Percentiles rank a stretch among this genome's conserved stretches.
Evolutionary conservation across 2,329 filamentous ascomycete genomes (phyloP).

Genomic region (Aspergillus viridinutans): DNA sequence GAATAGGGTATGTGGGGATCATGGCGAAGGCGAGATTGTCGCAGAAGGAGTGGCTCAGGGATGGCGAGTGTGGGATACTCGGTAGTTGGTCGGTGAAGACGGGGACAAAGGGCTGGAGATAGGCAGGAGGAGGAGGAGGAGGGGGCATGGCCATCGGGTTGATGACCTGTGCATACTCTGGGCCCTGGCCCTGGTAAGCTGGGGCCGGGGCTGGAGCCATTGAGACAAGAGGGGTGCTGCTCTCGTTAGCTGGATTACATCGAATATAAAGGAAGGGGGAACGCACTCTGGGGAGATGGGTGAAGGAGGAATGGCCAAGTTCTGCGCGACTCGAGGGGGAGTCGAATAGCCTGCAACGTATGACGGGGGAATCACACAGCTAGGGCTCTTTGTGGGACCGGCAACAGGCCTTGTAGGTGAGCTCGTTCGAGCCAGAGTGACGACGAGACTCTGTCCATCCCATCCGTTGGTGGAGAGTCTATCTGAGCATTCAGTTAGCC

Average conservation of each 20-base stretch:
- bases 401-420: conserved; percentile 40
- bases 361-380: conserved; percentile 21
- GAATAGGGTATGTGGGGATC: conserved; percentile 26
- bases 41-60: conserved; percentile 25
- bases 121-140: neutral
- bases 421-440: conserved; percentile 39
- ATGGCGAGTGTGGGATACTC: conserved; percentile 26
- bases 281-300: conserved; percentile 37
- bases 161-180: conserved; percentile 26
- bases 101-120: conserved; percentile 22
- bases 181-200: conserved; percentile 14
- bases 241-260: conserved; percentile 2
- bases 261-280: neutral
- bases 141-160: conserved; percentile 19
- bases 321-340: conserved; percentile 26
- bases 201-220: conserved; percentile 11
- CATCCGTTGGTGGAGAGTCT: conserved; percentile 40
- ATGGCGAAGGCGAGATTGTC: conserved; percentile 24
- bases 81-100: conserved; percentile 25
- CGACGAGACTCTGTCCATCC: conserved; percentile 41
- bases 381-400: conserved; percentile 38
- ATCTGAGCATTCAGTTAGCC: conserved; percentile 27
- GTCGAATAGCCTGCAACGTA: conserved; percentile 32
- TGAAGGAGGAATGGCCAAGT: conserved; percentile 29
- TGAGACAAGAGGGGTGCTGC: conserved; percentile 16